phyloP scores from a whole-genome alignment of 1,284 basidiomycete genomes.

The Malassezia restricta region DNA sequence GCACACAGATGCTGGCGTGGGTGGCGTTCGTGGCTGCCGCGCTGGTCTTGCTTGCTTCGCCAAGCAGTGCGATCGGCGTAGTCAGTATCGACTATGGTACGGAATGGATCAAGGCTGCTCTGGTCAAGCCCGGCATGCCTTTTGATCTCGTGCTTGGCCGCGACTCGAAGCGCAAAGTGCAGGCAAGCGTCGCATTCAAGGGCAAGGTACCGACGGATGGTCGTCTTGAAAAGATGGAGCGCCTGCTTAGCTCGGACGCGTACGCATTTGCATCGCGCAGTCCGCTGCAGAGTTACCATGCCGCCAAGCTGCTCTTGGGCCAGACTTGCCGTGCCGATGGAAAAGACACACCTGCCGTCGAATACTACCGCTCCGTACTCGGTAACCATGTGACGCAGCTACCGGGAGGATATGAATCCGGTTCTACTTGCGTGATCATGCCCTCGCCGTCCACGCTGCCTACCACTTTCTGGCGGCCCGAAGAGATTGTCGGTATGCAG shows the following conservation, averaged over 20 bases:
- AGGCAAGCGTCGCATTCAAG: slow-evolving; percentile 55
- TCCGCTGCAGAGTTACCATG: slow-evolving; percentile 74
- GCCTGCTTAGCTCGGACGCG: slow-evolving; percentile 76
- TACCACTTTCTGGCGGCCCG: slow-evolving; percentile 50
- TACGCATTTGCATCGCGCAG: slow-evolving; percentile 76
- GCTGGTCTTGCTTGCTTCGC: slow-evolving; percentile 6
- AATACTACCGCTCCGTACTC: slow-evolving; percentile 22
- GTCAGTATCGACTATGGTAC: slow-evolving; percentile 45
- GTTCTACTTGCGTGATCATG: slow-evolving; percentile 7
- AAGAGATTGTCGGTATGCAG: slow-evolving; percentile 90
- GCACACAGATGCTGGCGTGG: neutral
- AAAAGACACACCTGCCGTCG: slow-evolving; percentile 1
- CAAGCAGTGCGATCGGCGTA: slow-evolving; percentile 31
- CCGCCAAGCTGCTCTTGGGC: slow-evolving; percentile 75
- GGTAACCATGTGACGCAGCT: slow-evolving; percentile 26
- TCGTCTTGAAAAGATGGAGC: slow-evolving; percentile 51
- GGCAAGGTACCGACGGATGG: slow-evolving; percentile 26
- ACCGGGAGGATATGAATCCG: slow-evolving; percentile 14
- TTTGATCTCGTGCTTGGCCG: slow-evolving; percentile 93
- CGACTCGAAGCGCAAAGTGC: slow-evolving; percentile 92
- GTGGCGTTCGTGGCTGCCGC: slow-evolving; percentile 3
- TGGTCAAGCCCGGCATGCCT: slow-evolving; percentile 88
- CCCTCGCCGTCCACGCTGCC: neutral
- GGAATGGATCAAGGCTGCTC: slow-evolving; percentile 61
- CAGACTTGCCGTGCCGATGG: slow-evolving; percentile 6